A percentile compares a stretch with the other conserved stretches of the same genome.
These are phyloP conservation scores for Ogataea hybrid DNA, from an alignment of 1,139 yeast species.

Conservation along the genomic window DNA sequence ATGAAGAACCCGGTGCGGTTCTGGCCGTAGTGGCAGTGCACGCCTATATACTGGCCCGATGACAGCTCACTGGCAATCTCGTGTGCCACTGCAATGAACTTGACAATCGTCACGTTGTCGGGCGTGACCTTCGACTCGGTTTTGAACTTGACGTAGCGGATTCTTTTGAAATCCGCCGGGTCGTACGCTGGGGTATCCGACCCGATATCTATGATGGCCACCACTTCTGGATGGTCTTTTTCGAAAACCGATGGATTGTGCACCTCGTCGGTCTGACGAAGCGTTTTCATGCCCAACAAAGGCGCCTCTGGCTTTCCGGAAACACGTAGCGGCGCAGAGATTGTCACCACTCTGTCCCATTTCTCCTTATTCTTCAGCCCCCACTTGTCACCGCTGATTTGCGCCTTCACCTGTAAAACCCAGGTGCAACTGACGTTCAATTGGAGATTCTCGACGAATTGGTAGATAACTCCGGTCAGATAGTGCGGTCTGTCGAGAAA, in stretches of 20 bases:
- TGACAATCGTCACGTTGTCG: conserved; percentile 55
- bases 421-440: conserved; percentile 42
- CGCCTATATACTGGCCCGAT: conserved; percentile 47
- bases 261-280: conserved; percentile 58
- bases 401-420: conserved; percentile 46
- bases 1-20: conserved; percentile 76
- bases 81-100: conserved; percentile 55
- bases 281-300: conserved; percentile 71
- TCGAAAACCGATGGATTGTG: conserved; percentile 65
- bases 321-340: conserved; percentile 42
- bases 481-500: conserved; percentile 64
- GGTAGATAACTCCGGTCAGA: conserved; percentile 59
- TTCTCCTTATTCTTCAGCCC: conserved; percentile 72
- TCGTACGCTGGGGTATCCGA: conserved; percentile 77
- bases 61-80: conserved; percentile 37
- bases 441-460: conserved; percentile 46
- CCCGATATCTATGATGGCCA: conserved; percentile 69
- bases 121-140: conserved; percentile 81
- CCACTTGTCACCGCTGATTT: conserved; percentile 70
- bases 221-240: conserved; percentile 44
- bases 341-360: conserved; percentile 59
- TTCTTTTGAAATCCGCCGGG: conserved; percentile 51
- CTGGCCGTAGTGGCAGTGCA: conserved; percentile 83
- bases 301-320: conserved; percentile 43
- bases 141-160: conserved; percentile 67